Conservation (phyloP, 306 rosid species). For the Medicago ruthenica region DNA sequence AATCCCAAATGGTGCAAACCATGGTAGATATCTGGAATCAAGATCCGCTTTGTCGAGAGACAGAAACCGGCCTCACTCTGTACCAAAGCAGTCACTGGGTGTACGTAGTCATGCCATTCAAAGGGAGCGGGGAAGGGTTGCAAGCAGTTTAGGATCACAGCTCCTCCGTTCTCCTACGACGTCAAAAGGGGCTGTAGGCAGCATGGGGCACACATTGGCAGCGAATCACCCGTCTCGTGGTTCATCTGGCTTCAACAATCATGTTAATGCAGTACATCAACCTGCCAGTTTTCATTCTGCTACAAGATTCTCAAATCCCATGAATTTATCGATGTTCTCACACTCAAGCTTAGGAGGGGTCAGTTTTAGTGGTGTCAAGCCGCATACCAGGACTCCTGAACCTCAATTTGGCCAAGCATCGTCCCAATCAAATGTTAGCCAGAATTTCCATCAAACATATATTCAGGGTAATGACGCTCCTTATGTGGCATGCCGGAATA, state of each 20-base stretch:
- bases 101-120: conserved; percentile 46
- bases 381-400: conserved; percentile 42
- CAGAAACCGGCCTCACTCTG: conserved; percentile 42
- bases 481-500: conserved; percentile 36
- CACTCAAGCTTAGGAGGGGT: conserved; percentile 38
- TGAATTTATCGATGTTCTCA: conserved; percentile 12
- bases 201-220: conserved; percentile 28
- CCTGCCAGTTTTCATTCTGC: conserved; percentile 35
- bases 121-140: conserved; percentile 46
- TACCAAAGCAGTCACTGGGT: conserved; percentile 46
- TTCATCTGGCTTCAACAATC: conserved; percentile 44
- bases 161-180: conserved; percentile 35
- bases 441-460: conserved; percentile 39
- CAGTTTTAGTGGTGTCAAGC: conserved; percentile 37
- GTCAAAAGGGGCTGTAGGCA: conserved; percentile 46
- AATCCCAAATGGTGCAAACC: conserved; percentile 47
- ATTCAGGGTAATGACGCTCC: conserved; percentile 45
- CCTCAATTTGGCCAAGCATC: conserved; percentile 43
- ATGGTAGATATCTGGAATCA: conserved; percentile 43
- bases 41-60: conserved; percentile 41
- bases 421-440: conserved; percentile 36
- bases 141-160: conserved; percentile 41
- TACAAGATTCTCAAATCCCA: conserved; percentile 35
- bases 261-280: conserved; percentile 39
- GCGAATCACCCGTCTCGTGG: conserved; percentile 32